Conservation (phyloP, 2,329 filamentous ascomycete genomes). For the Penicillium sclerotiorum region DNA sequence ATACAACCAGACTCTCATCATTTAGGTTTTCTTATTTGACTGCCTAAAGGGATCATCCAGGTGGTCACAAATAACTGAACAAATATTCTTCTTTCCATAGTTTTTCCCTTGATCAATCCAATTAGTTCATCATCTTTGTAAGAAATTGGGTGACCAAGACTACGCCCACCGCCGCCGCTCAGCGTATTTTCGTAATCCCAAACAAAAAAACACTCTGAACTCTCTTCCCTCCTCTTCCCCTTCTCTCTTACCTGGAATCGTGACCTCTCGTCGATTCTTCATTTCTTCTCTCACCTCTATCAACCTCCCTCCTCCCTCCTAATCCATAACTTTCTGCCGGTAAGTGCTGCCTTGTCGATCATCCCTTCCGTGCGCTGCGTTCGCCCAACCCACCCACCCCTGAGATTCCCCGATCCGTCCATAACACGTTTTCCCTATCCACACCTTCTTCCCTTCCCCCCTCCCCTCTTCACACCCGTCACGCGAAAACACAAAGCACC, state of each 20-base stretch:
- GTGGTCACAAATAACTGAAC: too few species aligned
- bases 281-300: slow-evolving; percentile 7
- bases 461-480: slow-evolving; percentile 17
- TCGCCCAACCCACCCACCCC: slow-evolving; percentile 9
- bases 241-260: not conserved
- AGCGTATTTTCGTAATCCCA: slow-evolving; percentile 38
- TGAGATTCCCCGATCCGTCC: slow-evolving; percentile 16
- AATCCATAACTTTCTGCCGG: slow-evolving; percentile 1
- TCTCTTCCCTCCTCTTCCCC: slow-evolving; percentile 4
- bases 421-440: slow-evolving; percentile 29
- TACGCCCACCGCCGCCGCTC: slow-evolving; percentile 40
- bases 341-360: slow-evolving; percentile 8
- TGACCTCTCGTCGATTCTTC: not conserved
- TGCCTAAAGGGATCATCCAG: not conserved
- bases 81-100: too few species aligned
- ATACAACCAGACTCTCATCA: too few species aligned
- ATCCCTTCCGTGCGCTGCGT: slow-evolving; percentile 5
- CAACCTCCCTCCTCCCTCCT: slow-evolving; percentile 2
- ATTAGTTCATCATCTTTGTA: too few species aligned
- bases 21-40: not conserved
- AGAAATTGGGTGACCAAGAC: slow-evolving; percentile 23
- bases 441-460: slow-evolving; percentile 10
- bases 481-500: slow-evolving; percentile 13
- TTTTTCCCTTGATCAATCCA: too few species aligned
- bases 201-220: slow-evolving; percentile 33